phyloP scores from a whole-genome alignment of 768 basidiomycete genomes.

The Xerocomellus chrysenteron region DNA sequence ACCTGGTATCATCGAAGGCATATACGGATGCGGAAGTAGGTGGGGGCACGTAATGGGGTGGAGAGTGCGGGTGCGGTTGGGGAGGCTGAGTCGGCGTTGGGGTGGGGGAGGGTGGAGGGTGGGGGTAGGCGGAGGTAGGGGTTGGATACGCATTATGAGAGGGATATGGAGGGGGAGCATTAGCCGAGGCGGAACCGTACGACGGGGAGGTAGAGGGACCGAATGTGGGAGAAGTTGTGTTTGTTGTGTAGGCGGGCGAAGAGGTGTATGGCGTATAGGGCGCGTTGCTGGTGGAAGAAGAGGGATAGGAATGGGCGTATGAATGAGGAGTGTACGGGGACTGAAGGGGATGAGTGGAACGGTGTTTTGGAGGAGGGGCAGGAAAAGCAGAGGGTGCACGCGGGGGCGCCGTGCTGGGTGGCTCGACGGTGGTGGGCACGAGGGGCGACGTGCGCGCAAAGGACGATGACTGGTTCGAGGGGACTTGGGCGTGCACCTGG shows the following conservation, averaged over 20 bases:
- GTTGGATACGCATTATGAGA: conserved; percentile 22
- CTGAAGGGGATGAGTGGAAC: conserved; percentile 16
- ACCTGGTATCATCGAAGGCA: conserved; percentile 22
- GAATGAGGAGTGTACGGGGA: conserved; percentile 23
- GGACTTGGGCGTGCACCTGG: conserved; percentile 18
- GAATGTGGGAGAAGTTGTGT: conserved; percentile 26
- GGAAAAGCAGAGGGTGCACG: conserved; percentile 14
- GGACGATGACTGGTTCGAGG: conserved; percentile 12
- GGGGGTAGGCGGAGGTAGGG: conserved; percentile 29
- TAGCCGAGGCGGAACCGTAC: conserved; percentile 14
- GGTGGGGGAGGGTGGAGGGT: conserved; percentile 30
- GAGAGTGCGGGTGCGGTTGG: conserved; percentile 19
- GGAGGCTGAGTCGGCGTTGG: conserved; percentile 30
- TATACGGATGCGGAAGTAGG: conserved; percentile 20
- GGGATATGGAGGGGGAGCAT: conserved; percentile 11
- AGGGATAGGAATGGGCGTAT: conserved; percentile 10
- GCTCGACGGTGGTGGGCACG: conserved; percentile 31
- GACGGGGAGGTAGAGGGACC: conserved; percentile 21
- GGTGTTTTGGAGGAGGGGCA: conserved; percentile 20
- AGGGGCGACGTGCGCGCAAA: conserved; percentile 29
- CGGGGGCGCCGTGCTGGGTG: conserved; percentile 4
- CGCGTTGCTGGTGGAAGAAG: conserved; percentile 18
- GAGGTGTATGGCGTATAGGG: conserved; percentile 22
- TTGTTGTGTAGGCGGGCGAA: conserved; percentile 19
- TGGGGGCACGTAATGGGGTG: conserved; percentile 24